phyloP scores from a whole-genome alignment of 306 rosid species.

The Dryas drummondii region DNA sequence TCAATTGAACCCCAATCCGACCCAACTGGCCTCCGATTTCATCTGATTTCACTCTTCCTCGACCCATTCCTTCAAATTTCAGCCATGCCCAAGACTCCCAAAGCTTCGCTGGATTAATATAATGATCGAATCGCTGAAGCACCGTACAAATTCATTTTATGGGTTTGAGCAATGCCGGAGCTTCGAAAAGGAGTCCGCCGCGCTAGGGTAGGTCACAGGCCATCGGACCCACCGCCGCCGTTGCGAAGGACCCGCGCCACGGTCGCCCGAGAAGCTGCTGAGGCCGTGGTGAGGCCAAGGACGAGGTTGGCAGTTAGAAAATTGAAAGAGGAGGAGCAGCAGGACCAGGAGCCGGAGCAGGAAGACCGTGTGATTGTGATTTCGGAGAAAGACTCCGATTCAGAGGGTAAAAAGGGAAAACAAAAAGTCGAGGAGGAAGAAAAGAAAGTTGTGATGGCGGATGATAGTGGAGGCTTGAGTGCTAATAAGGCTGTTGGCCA shows the following conservation, averaged over 20 bases:
- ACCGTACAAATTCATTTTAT: slow-evolving; percentile 55
- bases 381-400: slow-evolving; percentile 50
- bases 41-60: neutral
- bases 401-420: slow-evolving; percentile 25
- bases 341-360: slow-evolving; percentile 9
- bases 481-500: slow-evolving; percentile 74
- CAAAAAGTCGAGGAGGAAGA: slow-evolving; percentile 22
- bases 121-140: slow-evolving; percentile 51
- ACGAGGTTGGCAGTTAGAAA: slow-evolving; percentile 55
- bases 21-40: slow-evolving; percentile 9
- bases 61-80: slow-evolving; percentile 6
- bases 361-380: slow-evolving; percentile 50
- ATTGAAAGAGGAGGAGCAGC: slow-evolving; percentile 28
- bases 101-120: slow-evolving; percentile 47
- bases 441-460: slow-evolving; percentile 62
- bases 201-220: slow-evolving; percentile 54
- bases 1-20: neutral
- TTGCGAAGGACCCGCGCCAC: slow-evolving; percentile 70
- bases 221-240: slow-evolving; percentile 47
- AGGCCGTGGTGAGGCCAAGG: slow-evolving; percentile 55
- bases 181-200: slow-evolving; percentile 80
- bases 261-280: slow-evolving; percentile 53
- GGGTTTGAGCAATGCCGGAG: slow-evolving; percentile 89
- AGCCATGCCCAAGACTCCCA: slow-evolving; percentile 32
- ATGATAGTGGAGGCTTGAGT: slow-evolving; percentile 86